A percentile compares a stretch with the other conserved stretches of the same genome.
Conservation (phyloP, 345 rosid species). For the Linum tenue region DNA sequence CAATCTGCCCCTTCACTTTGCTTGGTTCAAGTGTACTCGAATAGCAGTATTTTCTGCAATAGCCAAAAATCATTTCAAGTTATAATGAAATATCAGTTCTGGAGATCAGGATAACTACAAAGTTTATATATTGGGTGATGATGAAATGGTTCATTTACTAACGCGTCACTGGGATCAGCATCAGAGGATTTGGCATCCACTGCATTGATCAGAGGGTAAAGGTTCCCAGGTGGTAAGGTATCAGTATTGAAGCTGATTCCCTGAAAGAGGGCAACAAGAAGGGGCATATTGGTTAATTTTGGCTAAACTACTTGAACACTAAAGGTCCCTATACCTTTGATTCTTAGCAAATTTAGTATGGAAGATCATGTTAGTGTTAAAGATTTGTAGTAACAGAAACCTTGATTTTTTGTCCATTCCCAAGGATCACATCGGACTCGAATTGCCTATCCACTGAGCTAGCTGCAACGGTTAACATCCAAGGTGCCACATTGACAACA, state of each 20-base stretch:
- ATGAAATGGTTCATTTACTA: not conserved
- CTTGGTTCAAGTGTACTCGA: constrained; percentile 8
- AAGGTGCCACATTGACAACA: constrained; percentile 10
- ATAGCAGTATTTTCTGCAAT: not conserved
- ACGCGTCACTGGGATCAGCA: constrained; percentile 6
- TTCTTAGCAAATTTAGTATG: not conserved
- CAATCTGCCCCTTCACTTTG: constrained; percentile 14
- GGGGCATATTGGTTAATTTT: not conserved
- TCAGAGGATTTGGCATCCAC: constrained; percentile 14
- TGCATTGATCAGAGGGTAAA: constrained; percentile 12
- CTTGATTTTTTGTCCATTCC: constrained; percentile 12
- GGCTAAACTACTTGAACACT: too few relatives aligned
- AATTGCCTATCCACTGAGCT: constrained; percentile 17
- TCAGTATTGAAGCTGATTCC: constrained; percentile 11
- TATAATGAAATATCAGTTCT: too few relatives aligned
- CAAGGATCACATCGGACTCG: constrained; percentile 8
- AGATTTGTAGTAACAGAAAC: not conserved
- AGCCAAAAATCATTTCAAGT: not conserved
- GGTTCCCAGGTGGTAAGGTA: not conserved
- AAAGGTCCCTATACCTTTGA: too few relatives aligned
- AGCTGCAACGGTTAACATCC: constrained; percentile 18
- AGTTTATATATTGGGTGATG: not conserved
- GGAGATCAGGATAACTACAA: not conserved
- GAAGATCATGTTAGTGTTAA: not conserved
- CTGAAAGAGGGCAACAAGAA: not conserved